Base-by-base conservation (phyloP, 441 rosid genomes). In the Daphne laureola region DNA sequence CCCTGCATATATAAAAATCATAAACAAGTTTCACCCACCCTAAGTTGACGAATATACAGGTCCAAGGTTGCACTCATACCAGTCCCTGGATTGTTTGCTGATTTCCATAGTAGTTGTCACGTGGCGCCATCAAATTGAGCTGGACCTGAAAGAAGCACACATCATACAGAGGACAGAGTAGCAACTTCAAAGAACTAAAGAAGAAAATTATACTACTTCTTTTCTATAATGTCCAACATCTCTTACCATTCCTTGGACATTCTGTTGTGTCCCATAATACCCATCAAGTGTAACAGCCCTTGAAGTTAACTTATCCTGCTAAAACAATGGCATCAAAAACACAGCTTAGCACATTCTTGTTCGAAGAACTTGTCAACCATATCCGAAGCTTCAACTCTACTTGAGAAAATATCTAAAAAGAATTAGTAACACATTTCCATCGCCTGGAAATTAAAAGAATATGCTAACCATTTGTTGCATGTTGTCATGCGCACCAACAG, bases 61-160 rank as follows among this genome's bases (percentile, higher is more conserved):
- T 31, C 11, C 38, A 6, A 31, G 11, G 38, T 31, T 31, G 38
- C 11, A 31, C 7, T 46, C 54, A 57, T 38, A 48, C 47, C 61
- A 57, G 46, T 18, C 61, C 53, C 61, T 57, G 61, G 14, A 57
- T 57, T 38, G 61, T 49, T 45, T 57, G 61, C 14, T 57, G 61
- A 57, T 57, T 57, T 36, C 53, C 61, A 57, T 57, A 48, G 38
- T 57, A 57, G 36, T 57, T 57, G 31, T 57, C 46, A 12, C 61
- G 61, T 7, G 61, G 53, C 9, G 61, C 53, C 61, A 57, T 57
- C 15, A 57, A 57, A 36, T 57, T 57, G 14, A 57, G 61, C 40
- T 57, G 61, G 25, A 57, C 61, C 61, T 57, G 53, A 12, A 38
- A 36, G 17, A 57, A 11, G 61, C 38, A 48, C n/a, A 13, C 21